Evolutionary conservation across 2,329 filamentous ascomycete species (phyloP), one percentile per base, ranked within the genome.

Genomic region (Exophiala bonariae): DNA sequence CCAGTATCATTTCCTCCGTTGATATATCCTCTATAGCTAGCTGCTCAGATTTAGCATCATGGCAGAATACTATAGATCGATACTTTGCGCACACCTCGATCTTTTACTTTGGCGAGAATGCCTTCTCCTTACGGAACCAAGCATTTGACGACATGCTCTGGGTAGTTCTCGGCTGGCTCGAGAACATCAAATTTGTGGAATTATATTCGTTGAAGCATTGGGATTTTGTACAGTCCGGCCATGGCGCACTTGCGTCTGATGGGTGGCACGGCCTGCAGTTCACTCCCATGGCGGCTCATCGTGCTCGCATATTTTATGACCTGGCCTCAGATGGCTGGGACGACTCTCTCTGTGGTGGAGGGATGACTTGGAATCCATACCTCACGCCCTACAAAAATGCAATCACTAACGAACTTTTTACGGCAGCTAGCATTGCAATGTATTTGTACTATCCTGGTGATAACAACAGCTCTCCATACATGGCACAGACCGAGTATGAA

Each of bases 61-160:
- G 84, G 47, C 84, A 91, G 60, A 93, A 95, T 57, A 74, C 90
- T n/a, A 80, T 96, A 55, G 86, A 90, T 56, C 80, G 79, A 22
- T 91, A 91, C 65, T 96, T 95, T 64, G 79, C 82, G 0, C 88
- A 96, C 49, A 72, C 85, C 1, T 73, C 84, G 4, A 80, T 82
- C 7, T 95, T 86, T 58, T 96, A 95, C 64, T 95, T 92, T 63
- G 89, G 88, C 16, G 89, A 97, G 64, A 83, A 96, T 65, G 79
- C 83, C 3, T 82, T 90, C 54, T 76, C 79, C 20, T 78, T 96
- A 40, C 79, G 88, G 35, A 81, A 82, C 47, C 75, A 93, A 73
- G 92, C 92, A 0, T 95, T 85, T 64, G 92, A 96, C 63, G 92
- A 97, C 65, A 95, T 96, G 72, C 79, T 96, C 2, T 97, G 92